These are phyloP conservation scores for Scenedesmus sp. DNA, from an alignment of 163 green algal species.

Conservation along the genomic window DNA sequence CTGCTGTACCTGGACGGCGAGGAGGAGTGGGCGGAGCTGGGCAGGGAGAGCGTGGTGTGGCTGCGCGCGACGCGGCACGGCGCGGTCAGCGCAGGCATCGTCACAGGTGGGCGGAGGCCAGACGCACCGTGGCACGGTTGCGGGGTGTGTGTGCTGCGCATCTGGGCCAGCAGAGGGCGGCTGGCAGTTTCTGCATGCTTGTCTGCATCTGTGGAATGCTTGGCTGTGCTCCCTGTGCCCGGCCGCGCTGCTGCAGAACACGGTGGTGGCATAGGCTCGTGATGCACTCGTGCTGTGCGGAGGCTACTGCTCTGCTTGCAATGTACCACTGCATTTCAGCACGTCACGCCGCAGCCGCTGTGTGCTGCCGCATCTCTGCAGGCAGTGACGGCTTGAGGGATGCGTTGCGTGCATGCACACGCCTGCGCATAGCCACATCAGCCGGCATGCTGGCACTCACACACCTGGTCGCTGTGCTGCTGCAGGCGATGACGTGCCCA, in stretches of 20 bases:
- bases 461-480: no score
- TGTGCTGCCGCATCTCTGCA: no score
- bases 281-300: background rate
- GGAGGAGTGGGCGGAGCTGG: conserved; percentile 80
- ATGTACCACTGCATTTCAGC: no score
- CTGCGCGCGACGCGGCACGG: background rate
- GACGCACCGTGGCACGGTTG: background rate
- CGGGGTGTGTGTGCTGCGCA: background rate
- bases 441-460: no score
- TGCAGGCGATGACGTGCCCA: conserved; percentile 46
- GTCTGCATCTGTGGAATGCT: background rate
- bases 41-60: conserved; percentile 54
- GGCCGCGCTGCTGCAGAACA: no score
- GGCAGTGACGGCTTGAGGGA: no score
- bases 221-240: background rate
- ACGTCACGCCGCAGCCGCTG: no score
- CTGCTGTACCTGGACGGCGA: conserved; percentile 83
- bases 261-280: no score
- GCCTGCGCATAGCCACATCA: no score
- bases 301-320: background rate
- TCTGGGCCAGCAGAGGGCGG: conserved; percentile 45
- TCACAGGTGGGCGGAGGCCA: background rate
- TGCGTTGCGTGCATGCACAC: background rate
- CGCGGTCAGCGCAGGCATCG: background rate
- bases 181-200: background rate